Evolutionary conservation across 2,329 filamentous ascomycete species (phyloP).

Genomic region (Sporothrix globosa): DNA sequence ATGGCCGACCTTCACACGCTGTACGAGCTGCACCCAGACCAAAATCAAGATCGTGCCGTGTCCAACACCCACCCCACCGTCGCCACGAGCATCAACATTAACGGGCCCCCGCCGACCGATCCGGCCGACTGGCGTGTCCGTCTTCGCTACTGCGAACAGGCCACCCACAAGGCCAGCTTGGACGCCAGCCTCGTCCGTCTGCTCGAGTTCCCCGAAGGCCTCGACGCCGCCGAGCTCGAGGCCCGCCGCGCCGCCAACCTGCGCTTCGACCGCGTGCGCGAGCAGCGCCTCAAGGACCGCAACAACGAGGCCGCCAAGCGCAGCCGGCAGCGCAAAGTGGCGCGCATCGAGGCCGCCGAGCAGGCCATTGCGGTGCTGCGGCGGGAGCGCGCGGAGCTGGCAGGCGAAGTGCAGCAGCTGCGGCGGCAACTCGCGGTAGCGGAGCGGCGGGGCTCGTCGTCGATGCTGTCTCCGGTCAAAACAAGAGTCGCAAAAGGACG

Average conservation of each 20-base stretch:
- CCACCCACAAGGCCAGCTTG: conserved; percentile 32
- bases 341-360: conserved; percentile 36
- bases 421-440: conserved; percentile 11
- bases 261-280: conserved; percentile 36
- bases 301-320: conserved; percentile 39
- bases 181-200: conserved; percentile 35
- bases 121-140: conserved; percentile 36
- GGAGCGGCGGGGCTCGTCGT: background rate
- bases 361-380: conserved; percentile 26
- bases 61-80: background rate
- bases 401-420: conserved; percentile 28
- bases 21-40: background rate
- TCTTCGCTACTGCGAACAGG: conserved; percentile 36
- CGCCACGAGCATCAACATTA: background rate
- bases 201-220: conserved; percentile 34
- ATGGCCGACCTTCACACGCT: background rate
- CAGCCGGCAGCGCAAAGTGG: conserved; percentile 37
- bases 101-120: conserved; percentile 29
- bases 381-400: conserved; percentile 26
- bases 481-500: background rate
- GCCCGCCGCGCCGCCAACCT: conserved; percentile 36
- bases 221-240: conserved; percentile 29
- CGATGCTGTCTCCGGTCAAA: background rate
- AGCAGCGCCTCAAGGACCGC: conserved; percentile 37
- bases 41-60: too few relatives aligned